These are phyloP conservation scores for Metschnikowia rubicola DNA, from an alignment of 805 yeast genomes.

Conservation along the genomic window DNA sequence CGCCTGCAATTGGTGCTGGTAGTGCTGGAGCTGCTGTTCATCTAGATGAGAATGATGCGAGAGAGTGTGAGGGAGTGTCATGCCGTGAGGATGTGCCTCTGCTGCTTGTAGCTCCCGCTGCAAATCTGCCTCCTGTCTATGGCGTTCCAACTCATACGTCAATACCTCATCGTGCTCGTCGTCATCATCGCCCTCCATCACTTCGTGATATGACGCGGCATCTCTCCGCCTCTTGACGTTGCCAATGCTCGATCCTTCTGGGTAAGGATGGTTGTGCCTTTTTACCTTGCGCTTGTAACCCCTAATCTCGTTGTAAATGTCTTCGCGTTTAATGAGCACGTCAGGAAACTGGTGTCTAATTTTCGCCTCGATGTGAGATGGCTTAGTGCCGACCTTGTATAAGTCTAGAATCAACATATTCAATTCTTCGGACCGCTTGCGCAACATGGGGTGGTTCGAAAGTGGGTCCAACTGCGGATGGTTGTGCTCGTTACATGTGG, in stretches of 20 bases:
- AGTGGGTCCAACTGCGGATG: slow-evolving; percentile 57
- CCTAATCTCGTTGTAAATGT: slow-evolving; percentile 54
- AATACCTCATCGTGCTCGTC: slow-evolving; percentile 23
- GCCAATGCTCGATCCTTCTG: slow-evolving; percentile 10
- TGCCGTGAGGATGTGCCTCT: slow-evolving; percentile 13
- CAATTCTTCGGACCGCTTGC: slow-evolving; percentile 51
- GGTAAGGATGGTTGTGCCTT: slow-evolving; percentile 33
- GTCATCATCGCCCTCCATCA: slow-evolving; percentile 22
- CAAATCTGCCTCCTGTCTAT: slow-evolving; percentile 20
- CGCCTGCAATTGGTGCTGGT: slow-evolving; percentile 27
- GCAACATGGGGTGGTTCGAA: slow-evolving; percentile 53
- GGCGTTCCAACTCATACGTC: slow-evolving; percentile 20
- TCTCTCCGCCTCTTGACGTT: slow-evolving; percentile 15
- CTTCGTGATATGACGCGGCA: slow-evolving; percentile 18
- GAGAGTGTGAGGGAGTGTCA: slow-evolving; percentile 17
- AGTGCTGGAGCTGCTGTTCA: slow-evolving; percentile 25
- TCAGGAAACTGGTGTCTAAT: slow-evolving; percentile 51
- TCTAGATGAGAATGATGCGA: slow-evolving; percentile 24
- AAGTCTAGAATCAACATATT: slow-evolving; percentile 49
- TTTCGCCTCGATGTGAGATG: slow-evolving; percentile 50
- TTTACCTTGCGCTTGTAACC: slow-evolving; percentile 51
- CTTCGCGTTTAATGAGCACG: slow-evolving; percentile 53
- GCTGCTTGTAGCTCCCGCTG: slow-evolving; percentile 23
- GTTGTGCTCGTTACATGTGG: slow-evolving; percentile 55
- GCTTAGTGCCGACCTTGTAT: slow-evolving; percentile 54